Evolutionary conservation across 192 early-diverging fungal species (phyloP).

Genomic region (Backusella circina): DNA sequence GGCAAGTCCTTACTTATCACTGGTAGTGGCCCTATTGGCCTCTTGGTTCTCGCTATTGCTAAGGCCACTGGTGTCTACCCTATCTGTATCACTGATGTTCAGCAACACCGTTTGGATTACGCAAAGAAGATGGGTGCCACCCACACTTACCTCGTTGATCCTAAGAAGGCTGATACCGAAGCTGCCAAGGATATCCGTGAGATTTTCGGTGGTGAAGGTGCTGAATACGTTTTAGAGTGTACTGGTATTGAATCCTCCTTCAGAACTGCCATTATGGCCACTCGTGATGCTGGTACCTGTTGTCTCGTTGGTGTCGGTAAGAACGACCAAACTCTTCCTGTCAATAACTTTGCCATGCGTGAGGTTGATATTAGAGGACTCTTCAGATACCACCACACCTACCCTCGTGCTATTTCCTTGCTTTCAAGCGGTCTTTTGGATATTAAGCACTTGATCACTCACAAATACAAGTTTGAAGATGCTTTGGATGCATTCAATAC

Average conservation of each 20-base stretch:
- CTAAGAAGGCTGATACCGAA: constrained; percentile 11
- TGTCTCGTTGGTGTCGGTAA: constrained; percentile 34
- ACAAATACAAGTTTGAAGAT: constrained; percentile 31
- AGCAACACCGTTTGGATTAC: constrained; percentile 24
- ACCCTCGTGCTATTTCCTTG: constrained; percentile 24
- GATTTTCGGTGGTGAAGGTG: constrained; percentile 16
- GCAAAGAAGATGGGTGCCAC: constrained; percentile 28
- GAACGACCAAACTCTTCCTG: constrained; percentile 25
- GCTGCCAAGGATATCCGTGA: constrained; percentile 19
- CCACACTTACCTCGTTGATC: constrained; percentile 7
- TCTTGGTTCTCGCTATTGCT: constrained; percentile 27
- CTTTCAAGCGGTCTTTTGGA: constrained; percentile 24
- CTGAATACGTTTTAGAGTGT: constrained; percentile 33
- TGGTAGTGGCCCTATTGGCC: constrained; percentile 37
- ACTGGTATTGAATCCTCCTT: constrained; percentile 32
- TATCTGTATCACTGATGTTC: constrained; percentile 26
- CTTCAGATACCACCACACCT: constrained; percentile 33
- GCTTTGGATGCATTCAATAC: constrained; percentile 31
- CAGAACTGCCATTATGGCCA: constrained; percentile 30
- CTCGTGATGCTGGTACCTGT: constrained; percentile 27
- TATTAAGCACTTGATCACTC: constrained; percentile 33
- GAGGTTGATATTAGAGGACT: constrained; percentile 30
- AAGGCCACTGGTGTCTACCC: constrained; percentile 29
- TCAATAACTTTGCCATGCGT: constrained; percentile 27
- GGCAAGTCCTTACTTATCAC: constrained; percentile 32